A percentile compares a stretch with the other conserved stretches of the same genome.
Evolutionary conservation across 2,329 filamentous ascomycete species (phyloP).

Genomic region (Westerdykella sp.): DNA sequence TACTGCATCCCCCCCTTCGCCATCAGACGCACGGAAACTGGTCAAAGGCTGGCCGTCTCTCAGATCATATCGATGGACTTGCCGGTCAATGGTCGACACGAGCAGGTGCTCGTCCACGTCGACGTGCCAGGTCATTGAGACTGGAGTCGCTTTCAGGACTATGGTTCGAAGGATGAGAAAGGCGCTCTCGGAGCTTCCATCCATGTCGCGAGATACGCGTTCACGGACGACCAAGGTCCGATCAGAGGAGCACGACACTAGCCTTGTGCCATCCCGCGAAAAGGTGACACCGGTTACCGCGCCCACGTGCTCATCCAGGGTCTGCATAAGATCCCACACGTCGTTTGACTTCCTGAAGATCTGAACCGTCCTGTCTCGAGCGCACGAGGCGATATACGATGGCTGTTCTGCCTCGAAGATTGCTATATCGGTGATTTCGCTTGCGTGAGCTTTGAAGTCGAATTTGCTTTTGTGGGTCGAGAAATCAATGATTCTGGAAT

Average conservation of each 20-base stretch:
- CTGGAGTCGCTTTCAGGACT: conserved; percentile 76
- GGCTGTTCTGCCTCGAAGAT: conserved; percentile 60
- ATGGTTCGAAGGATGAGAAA: conserved; percentile 73
- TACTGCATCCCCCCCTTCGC: conserved; percentile 72
- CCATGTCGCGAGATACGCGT: conserved; percentile 62
- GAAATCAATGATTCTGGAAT: conserved; percentile 55
- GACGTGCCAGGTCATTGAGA: conserved; percentile 69
- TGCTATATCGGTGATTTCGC: conserved; percentile 76
- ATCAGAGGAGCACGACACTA: conserved; percentile 85
- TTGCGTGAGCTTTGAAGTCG: conserved; percentile 77
- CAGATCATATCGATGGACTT: conserved; percentile 55
- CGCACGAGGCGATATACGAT: conserved; percentile 65
- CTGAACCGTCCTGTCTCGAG: conserved; percentile 86
- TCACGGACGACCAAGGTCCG: conserved; percentile 80
- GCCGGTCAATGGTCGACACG: conserved; percentile 57
- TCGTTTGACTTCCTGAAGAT: conserved; percentile 63
- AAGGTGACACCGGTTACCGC: conserved; percentile 76
- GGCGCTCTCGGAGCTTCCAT: conserved; percentile 55
- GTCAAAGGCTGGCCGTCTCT: conserved; percentile 62
- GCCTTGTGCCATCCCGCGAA: conserved; percentile 59
- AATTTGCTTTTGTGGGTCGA: conserved; percentile 56
- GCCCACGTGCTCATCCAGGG: conserved; percentile 83
- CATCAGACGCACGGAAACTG: conserved; percentile 78
- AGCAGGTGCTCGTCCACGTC: conserved; percentile 53
- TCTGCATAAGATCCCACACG: conserved; percentile 74